These are phyloP conservation scores for Lecanicillium sp. DNA, from an alignment of 2,329 filamentous ascomycete species.

Conservation along the genomic window DNA sequence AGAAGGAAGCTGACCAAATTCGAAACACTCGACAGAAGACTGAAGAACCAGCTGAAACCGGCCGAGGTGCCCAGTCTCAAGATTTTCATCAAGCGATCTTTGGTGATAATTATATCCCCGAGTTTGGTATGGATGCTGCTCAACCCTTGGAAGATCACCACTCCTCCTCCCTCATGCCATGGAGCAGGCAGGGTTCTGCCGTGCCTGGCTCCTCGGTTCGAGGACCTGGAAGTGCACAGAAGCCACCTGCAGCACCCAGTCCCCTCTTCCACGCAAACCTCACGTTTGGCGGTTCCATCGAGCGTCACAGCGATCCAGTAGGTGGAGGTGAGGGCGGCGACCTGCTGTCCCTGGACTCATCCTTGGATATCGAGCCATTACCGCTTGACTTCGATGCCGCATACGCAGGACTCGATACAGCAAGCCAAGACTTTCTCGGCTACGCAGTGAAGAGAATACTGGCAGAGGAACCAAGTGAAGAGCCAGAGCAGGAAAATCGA, in stretches of 20 bases:
- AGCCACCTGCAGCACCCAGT: conserved; percentile 23
- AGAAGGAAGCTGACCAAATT: conserved; percentile 18
- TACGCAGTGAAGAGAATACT: conserved; percentile 31
- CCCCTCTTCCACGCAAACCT: conserved; percentile 29
- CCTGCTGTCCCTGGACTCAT: conserved; percentile 25
- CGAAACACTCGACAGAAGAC: conserved; percentile 31
- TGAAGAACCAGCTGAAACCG: conserved; percentile 20
- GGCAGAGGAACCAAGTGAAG: conserved; percentile 17
- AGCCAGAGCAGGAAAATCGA: conserved; percentile 16
- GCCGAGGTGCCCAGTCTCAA: conserved; percentile 14
- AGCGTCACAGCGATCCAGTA: conserved; percentile 38
- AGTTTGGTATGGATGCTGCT: conserved; percentile 62
- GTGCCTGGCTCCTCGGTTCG: conserved; percentile 39
- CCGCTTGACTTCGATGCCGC: conserved; percentile 13
- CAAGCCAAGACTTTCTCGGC: conserved; percentile 36
- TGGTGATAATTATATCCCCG: conserved; percentile 41
- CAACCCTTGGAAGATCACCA: conserved; percentile 61
- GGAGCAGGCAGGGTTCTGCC: conserved; percentile 40
- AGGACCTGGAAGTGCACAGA: conserved; percentile 29
- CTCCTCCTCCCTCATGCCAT: conserved; percentile 43
- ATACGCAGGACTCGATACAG: conserved; percentile 31
- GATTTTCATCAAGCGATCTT: conserved; percentile 23
- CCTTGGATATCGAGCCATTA: conserved; percentile 17
- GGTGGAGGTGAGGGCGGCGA: conserved; percentile 24
- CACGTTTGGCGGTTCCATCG: conserved; percentile 30